A percentile compares a stretch with the other conserved stretches of the same genome.
Evolutionary conservation across 768 basidiomycete genomes (phyloP).

Genomic region (Grammothele lineata): DNA sequence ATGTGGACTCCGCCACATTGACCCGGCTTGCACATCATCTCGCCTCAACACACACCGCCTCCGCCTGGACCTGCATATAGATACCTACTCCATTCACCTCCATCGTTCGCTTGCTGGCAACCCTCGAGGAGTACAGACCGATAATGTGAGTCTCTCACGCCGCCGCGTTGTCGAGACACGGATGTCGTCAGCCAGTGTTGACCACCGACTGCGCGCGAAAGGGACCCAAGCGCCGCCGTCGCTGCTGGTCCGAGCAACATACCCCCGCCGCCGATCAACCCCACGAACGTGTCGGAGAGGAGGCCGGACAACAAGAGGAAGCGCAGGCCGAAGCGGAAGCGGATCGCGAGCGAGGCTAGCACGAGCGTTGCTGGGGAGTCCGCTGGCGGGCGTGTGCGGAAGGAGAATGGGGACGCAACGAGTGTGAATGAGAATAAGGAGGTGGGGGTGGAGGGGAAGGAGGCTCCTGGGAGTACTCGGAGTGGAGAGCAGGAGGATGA

Average conservation of each 20-base stretch:
- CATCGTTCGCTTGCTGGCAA: no score
- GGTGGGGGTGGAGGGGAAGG: no score
- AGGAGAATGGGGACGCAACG: not conserved
- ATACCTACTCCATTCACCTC: no score
- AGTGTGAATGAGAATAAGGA: not conserved
- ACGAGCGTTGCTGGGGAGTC: conserved; percentile 2
- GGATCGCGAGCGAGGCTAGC: conserved; percentile 1
- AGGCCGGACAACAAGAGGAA: conserved; percentile 1
- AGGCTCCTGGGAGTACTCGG: not conserved
- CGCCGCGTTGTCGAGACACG: no score
- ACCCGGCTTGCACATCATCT: not conserved
- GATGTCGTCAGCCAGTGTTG: no score
- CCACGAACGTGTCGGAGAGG: not conserved
- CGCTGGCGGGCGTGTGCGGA: not conserved
- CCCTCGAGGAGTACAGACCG: no score
- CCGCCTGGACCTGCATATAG: not conserved
- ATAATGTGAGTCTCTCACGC: no score
- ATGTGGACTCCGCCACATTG: not conserved
- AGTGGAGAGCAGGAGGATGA: no score
- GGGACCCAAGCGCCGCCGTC: conserved; percentile 1
- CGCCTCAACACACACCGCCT: not conserved
- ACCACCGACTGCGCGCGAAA: not conserved
- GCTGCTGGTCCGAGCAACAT: conserved; percentile 11
- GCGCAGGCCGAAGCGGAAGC: conserved; percentile 9
- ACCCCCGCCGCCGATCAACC: not conserved